phyloP scores from a whole-genome alignment of 148 eudicot species.

The Chenopodium berlandieri region DNA sequence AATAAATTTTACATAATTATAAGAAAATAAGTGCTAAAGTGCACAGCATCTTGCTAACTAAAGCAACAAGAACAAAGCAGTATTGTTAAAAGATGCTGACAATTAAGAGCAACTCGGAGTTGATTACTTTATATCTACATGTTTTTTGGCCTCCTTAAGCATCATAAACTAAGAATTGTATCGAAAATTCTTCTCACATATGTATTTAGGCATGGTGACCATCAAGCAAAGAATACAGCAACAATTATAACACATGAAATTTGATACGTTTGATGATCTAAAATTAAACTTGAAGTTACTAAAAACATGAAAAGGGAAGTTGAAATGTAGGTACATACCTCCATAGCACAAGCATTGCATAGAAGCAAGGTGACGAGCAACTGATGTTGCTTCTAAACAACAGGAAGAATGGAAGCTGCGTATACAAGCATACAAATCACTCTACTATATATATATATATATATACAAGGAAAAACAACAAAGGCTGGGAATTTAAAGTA shows the following conservation, averaged over 20 bases:
- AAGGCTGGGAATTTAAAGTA: not conserved
- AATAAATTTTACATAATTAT: not conserved
- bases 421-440: not conserved
- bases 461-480: not conserved
- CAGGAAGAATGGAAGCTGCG: slow-evolving; percentile 82
- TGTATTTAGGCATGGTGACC: not conserved
- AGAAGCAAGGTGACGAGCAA: slow-evolving; percentile 54
- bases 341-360: slow-evolving; percentile 55
- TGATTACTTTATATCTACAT: not conserved
- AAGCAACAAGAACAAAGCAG: not conserved
- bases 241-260: too few relatives aligned
- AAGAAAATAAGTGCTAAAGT: too few relatives aligned
- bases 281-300: too few relatives aligned
- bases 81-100: not conserved
- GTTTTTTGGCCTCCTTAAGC: not conserved
- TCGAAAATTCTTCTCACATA: not conserved
- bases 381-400: slow-evolving; percentile 93
- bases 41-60: not conserved
- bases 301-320: not conserved
- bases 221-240: too few relatives aligned
- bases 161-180: not conserved
- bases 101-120: not conserved
- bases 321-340: slow-evolving; percentile 20
- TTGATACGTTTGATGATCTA: too few relatives aligned
- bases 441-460: not conserved